Conservation (phyloP, 225 moss, liverwort and hornwort species). For the Lunularia cruciata region DNA sequence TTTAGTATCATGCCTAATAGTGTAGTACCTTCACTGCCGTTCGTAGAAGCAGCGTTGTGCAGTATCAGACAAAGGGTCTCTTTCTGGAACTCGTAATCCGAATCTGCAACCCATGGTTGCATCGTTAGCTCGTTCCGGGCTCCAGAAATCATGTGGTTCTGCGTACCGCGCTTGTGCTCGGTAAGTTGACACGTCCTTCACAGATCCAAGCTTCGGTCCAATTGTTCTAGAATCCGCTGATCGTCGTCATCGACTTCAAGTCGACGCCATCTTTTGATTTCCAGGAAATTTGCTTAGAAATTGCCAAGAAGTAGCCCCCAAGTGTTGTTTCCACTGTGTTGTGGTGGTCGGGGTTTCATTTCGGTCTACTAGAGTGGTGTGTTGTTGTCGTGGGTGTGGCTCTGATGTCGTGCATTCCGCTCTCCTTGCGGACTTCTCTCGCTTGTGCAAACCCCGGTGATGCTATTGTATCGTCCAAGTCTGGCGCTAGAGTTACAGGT, state of each 20-base stretch:
- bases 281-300: neutral
- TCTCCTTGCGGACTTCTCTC: neutral
- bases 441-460: neutral
- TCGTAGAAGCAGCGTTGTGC: no score
- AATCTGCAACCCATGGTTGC: neutral
- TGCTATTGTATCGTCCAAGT: neutral
- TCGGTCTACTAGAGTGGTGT: no score
- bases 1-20: no score
- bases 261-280: neutral
- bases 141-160: constrained; percentile 10
- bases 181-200: constrained; percentile 7
- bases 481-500: neutral
- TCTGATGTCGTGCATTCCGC: neutral
- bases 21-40: no score
- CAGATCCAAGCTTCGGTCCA: neutral
- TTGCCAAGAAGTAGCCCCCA: neutral
- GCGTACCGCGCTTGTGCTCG: constrained; percentile 1
- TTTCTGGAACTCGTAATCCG: neutral
- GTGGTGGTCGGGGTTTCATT: neutral
- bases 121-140: neutral
- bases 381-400: no score
- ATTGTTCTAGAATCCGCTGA: neutral
- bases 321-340: neutral
- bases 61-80: neutral
- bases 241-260: neutral